Conservation (phyloP, 129 eudicot species). For the Ambrosia trifida region DNA sequence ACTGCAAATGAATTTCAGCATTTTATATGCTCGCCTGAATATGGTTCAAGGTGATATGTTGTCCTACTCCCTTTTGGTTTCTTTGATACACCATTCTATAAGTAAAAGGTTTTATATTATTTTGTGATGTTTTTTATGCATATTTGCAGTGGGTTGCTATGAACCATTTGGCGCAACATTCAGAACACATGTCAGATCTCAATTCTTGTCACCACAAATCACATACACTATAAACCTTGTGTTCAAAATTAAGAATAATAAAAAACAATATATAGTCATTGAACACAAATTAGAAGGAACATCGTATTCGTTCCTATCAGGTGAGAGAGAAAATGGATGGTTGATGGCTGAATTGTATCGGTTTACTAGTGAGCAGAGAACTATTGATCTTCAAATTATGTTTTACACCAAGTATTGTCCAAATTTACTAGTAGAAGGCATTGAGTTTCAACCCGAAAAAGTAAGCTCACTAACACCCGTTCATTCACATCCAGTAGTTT, state of each 20-base stretch:
- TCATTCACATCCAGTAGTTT: background rate
- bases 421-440: background rate
- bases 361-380: background rate
- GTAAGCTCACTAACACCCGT: background rate
- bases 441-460: background rate
- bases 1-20: too few species aligned
- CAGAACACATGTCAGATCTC: too few species aligned
- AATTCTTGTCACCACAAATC: too few species aligned
- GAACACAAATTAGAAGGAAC: background rate
- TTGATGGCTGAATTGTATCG: slow-evolving; percentile 2
- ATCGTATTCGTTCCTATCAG: background rate
- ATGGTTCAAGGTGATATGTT: too few species aligned
- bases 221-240: too few species aligned
- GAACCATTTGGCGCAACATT: too few species aligned
- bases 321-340: slow-evolving; percentile 14
- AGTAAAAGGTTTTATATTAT: too few species aligned
- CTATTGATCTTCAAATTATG: background rate
- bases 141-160: too few species aligned
- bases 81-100: too few species aligned
- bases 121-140: too few species aligned
- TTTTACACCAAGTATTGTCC: background rate
- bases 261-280: background rate
- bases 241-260: background rate
- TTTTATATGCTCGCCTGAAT: too few species aligned
- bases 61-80: too few species aligned